These are phyloP conservation scores for Piper betle DNA, from an alignment of 164 flowering plant species.

Conservation along the genomic window DNA sequence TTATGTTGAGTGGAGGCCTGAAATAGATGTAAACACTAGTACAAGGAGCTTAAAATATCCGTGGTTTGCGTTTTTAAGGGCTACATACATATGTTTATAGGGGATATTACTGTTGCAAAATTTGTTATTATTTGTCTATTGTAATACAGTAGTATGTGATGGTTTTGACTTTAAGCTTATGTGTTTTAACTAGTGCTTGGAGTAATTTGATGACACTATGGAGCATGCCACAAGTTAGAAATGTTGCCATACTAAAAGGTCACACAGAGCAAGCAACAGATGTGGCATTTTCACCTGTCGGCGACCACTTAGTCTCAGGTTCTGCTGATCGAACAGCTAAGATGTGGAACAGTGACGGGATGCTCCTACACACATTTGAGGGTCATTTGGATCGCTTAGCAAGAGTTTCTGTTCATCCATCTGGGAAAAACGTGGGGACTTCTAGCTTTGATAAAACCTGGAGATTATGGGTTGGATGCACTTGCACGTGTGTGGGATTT, in stretches of 20 bases:
- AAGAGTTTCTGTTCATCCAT: slow-evolving; percentile 86
- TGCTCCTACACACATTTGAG: slow-evolving; percentile 48
- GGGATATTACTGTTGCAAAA: neutral
- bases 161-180: neutral
- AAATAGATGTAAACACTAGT: too few species aligned
- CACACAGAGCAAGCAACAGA: slow-evolving; percentile 92
- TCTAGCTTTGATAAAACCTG: slow-evolving; percentile 97
- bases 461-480: slow-evolving; percentile 96
- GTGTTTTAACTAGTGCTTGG: slow-evolving; percentile 36
- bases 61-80: too few species aligned
- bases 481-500: slow-evolving; percentile 98
- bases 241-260: slow-evolving; percentile 57
- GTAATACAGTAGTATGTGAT: neutral
- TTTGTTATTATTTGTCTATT: neutral
- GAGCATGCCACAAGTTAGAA: slow-evolving; percentile 76
- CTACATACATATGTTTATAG: neutral
- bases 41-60: too few species aligned
- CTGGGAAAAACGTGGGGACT: slow-evolving; percentile 87
- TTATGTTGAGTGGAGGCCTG: too few species aligned
- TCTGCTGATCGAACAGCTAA: slow-evolving; percentile 94
- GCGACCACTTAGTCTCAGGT: slow-evolving; percentile 66
- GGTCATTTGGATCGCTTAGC: slow-evolving; percentile 96
- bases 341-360: slow-evolving; percentile 77
- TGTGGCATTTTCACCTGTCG: slow-evolving; percentile 75
- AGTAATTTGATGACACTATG: slow-evolving; percentile 73